phyloP scores from a whole-genome alignment of 345 rosid genomes.

The Ceriops decandra region DNA sequence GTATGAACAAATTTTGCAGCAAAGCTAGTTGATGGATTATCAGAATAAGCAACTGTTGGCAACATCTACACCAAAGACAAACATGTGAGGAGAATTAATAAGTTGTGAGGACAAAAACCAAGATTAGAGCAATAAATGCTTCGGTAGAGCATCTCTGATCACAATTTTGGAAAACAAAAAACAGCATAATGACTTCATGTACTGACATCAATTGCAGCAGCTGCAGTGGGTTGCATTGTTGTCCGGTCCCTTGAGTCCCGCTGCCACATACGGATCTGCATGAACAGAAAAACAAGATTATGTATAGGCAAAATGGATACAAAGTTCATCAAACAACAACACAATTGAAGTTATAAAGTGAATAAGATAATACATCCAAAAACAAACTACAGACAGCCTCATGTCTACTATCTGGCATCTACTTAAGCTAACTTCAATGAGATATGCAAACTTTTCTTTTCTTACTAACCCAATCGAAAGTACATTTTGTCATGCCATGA shows the following conservation, averaged over 20 bases:
- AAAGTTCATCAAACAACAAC: neutral
- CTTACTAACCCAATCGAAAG: too few species aligned
- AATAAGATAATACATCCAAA: too few species aligned
- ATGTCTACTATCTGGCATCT: too few species aligned
- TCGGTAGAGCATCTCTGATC: neutral
- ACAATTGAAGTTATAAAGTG: neutral
- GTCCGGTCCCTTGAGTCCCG: conserved; percentile 78
- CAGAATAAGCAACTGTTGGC: conserved; percentile 83
- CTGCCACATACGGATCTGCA: conserved; percentile 85
- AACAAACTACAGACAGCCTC: too few species aligned
- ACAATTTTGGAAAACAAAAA: conserved; percentile 10
- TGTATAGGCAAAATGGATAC: neutral
- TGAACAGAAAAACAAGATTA: conserved; percentile 11
- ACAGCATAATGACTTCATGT: conserved; percentile 8
- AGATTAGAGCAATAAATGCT: neutral
- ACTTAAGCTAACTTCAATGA: too few species aligned
- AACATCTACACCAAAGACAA: conserved; percentile 57
- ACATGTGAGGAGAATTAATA: conserved; percentile 13
- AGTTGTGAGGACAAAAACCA: conserved; percentile 10
- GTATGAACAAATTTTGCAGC: conserved; percentile 95
- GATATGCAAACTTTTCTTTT: too few species aligned
- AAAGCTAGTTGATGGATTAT: conserved; percentile 94
- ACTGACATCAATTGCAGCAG: conserved; percentile 88
- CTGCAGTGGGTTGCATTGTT: conserved; percentile 74
- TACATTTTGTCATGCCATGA: too few species aligned